Evolutionary conservation across 2,329 filamentous ascomycete genomes (phyloP).

Genomic region (Fusarium mexicanum): DNA sequence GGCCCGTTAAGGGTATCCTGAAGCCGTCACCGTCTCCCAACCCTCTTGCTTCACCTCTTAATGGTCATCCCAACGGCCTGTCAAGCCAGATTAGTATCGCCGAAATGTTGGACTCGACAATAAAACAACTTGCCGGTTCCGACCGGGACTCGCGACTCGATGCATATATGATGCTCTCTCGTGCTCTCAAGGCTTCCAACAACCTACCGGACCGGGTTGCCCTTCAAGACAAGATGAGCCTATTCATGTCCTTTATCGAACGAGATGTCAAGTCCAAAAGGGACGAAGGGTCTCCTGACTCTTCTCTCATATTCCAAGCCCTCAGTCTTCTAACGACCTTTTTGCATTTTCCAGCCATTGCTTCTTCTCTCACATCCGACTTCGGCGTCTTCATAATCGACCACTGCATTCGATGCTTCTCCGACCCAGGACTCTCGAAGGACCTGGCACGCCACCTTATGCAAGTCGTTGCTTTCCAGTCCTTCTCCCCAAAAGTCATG

Average conservation of each 20-base stretch:
- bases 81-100: conserved; percentile 66
- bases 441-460: conserved; percentile 81
- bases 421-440: conserved; percentile 76
- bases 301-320: conserved; percentile 78
- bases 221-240: conserved; percentile 77
- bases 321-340: conserved; percentile 81
- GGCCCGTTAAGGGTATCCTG: conserved; percentile 75
- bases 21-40: conserved; percentile 71
- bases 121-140: conserved; percentile 80
- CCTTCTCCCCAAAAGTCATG: conserved; percentile 79
- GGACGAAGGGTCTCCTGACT: conserved; percentile 66
- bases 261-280: conserved; percentile 77
- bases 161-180: conserved; percentile 83
- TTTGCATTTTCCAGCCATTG: conserved; percentile 77
- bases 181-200: conserved; percentile 82
- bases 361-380: conserved; percentile 76
- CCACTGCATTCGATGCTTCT: conserved; percentile 77
- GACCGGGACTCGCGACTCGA: conserved; percentile 80
- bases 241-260: conserved; percentile 83
- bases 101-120: conserved; percentile 85
- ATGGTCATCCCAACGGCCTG: conserved; percentile 54
- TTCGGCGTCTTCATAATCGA: conserved; percentile 85
- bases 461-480: conserved; percentile 82
- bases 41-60: conserved; percentile 53
- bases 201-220: conserved; percentile 80